These are phyloP conservation scores for Penicillium ochrochloron DNA, from an alignment of 495 filamentous ascomycete genomes.

Conservation along the genomic window DNA sequence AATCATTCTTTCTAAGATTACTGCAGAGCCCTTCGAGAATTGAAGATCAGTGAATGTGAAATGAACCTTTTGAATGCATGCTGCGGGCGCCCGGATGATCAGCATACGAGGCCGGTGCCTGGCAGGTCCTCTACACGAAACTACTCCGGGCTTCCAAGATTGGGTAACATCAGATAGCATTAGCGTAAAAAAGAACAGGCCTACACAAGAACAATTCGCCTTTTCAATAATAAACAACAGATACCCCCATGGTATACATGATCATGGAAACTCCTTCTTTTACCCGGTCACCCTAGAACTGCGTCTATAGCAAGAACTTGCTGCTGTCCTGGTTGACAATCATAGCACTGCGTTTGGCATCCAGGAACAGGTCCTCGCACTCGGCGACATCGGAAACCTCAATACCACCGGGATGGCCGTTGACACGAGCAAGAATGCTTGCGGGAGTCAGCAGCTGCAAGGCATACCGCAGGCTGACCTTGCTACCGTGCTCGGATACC, in stretches of 20 bases:
- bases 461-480: constrained; percentile 88
- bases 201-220: constrained; percentile 35
- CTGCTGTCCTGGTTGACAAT: constrained; percentile 68
- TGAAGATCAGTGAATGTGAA: background rate
- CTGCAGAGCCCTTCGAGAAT: background rate
- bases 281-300: constrained; percentile 7
- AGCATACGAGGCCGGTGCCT: constrained; percentile 13
- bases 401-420: constrained; percentile 70
- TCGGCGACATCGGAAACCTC: constrained; percentile 84
- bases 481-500: constrained; percentile 81
- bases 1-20: background rate
- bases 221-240: constrained; percentile 34
- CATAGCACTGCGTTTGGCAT: constrained; percentile 80
- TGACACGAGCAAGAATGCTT: constrained; percentile 69
- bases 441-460: constrained; percentile 91
- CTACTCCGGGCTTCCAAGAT: background rate
- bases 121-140: constrained; percentile 12
- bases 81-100: constrained; percentile 15
- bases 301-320: constrained; percentile 59
- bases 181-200: constrained; percentile 31
- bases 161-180: constrained; percentile 34
- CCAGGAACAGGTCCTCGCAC: constrained; percentile 87
- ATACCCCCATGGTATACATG: constrained; percentile 36
- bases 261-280: constrained; percentile 26
- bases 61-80: background rate